phyloP scores from a whole-genome alignment of 2,329 filamentous ascomycete species.

The Chalaropsis ovoidea region DNA sequence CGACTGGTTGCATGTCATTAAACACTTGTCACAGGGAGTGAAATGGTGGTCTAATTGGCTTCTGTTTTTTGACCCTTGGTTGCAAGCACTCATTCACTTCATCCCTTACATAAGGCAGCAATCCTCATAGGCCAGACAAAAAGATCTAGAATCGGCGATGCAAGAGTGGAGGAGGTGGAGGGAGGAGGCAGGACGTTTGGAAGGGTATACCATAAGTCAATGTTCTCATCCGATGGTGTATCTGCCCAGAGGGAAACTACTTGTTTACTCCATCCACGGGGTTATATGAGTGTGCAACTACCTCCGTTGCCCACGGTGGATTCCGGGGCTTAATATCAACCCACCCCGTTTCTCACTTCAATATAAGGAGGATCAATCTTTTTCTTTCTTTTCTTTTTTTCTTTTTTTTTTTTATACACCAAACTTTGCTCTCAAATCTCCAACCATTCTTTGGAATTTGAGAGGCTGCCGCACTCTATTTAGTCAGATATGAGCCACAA shows the following conservation, averaged over 20 bases:
- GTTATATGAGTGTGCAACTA: no score
- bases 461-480: neutral
- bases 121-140: neutral
- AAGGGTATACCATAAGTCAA: neutral
- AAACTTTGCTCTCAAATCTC: neutral
- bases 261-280: no score
- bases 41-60: neutral
- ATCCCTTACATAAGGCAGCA: neutral
- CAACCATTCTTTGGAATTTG: constrained; percentile 2
- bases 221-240: neutral
- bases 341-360: neutral
- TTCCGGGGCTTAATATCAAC: neutral
- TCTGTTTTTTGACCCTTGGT: neutral
- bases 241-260: neutral
- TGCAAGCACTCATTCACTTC: neutral
- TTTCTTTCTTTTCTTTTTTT: neutral
- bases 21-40: neutral
- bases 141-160: constrained; percentile 2
- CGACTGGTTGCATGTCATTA: neutral
- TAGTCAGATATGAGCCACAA: neutral
- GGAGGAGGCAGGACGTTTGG: neutral
- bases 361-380: neutral
- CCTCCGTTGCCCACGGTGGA: neutral
- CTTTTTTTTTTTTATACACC: neutral
- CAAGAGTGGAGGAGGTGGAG: neutral